Conservation (phyloP, 75 land plant species). For the Cupressus sempervirens region DNA sequence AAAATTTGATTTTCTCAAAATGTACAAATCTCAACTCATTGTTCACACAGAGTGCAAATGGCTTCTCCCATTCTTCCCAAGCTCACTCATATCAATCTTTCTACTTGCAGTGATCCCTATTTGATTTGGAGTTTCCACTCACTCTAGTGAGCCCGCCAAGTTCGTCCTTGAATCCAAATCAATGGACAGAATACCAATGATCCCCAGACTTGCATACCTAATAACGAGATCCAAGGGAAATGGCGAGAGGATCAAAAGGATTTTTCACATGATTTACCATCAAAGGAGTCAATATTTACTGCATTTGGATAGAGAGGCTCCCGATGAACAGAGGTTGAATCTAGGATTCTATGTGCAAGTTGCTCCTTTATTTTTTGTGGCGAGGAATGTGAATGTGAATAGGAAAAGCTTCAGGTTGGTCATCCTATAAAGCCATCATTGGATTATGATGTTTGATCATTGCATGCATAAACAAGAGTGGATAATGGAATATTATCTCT, state of each 20-base stretch:
- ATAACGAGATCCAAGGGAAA: slow-evolving; percentile 65
- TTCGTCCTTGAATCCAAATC: neutral
- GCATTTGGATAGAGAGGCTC: slow-evolving; percentile 51
- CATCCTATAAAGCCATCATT: too few relatives aligned
- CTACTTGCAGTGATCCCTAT: neutral
- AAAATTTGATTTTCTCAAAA: too few relatives aligned
- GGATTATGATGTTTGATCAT: too few relatives aligned
- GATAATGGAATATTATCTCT: too few relatives aligned
- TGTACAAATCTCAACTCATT: neutral
- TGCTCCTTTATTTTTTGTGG: slow-evolving; percentile 38
- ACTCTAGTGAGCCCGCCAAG: neutral
- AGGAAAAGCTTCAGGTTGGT: too few relatives aligned
- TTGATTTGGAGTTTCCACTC: neutral
- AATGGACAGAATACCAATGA: slow-evolving; percentile 2
- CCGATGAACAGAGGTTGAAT: slow-evolving; percentile 41
- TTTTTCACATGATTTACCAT: slow-evolving; percentile 48
- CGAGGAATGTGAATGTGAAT: slow-evolving; percentile 79
- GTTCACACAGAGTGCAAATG: slow-evolving; percentile 8
- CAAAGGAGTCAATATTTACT: slow-evolving; percentile 55
- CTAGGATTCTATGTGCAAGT: slow-evolving; percentile 34
- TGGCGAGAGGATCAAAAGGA: slow-evolving; percentile 44
- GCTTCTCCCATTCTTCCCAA: neutral
- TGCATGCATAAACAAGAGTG: too few relatives aligned
- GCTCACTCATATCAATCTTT: slow-evolving; percentile 2
- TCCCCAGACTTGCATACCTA: slow-evolving; percentile 73